phyloP scores from a whole-genome alignment of 345 rosid genomes.

The Linum lewisii region DNA sequence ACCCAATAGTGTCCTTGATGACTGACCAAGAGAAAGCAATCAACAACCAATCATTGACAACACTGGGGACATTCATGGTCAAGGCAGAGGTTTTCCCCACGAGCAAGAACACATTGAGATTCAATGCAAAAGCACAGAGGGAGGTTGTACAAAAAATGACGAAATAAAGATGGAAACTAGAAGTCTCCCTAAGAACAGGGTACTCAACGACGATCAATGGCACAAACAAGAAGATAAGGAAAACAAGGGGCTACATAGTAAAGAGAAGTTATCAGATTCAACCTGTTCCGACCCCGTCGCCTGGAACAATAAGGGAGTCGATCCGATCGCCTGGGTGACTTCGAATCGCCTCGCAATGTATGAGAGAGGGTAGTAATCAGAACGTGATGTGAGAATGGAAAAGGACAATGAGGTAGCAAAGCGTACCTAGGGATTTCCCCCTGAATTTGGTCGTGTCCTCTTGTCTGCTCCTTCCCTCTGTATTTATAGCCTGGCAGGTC shows the following conservation, averaged over 20 bases:
- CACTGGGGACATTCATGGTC: conserved; percentile 98
- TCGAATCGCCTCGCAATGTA: no score
- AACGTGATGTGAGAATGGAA: no score
- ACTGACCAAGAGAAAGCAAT: conserved; percentile 98
- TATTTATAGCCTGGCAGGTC: no score
- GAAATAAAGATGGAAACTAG: conserved; percentile 89
- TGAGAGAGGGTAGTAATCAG: no score
- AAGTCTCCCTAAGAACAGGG: conserved; percentile 56
- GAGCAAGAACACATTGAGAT: conserved; percentile 84
- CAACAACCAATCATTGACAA: conserved; percentile 90
- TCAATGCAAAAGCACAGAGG: conserved; percentile 79
- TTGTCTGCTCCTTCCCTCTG: no score
- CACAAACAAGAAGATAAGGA: conserved; percentile 4
- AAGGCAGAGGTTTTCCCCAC: conserved; percentile 95
- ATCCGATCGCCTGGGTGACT: no score
- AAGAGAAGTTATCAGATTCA: conserved; percentile 6
- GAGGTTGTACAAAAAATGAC: conserved; percentile 79
- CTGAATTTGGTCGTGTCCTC: no score
- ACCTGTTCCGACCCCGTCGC: no score
- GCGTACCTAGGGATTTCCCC: no score
- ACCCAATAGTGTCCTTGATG: conserved; percentile 93
- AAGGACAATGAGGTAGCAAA: no score
- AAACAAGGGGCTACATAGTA: conserved; percentile 9
- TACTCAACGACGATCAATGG: conserved; percentile 91
- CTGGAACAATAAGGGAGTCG: no score